Conservation (phyloP, 495 filamentous ascomycete genomes). For the Talaromyces proteolyticus region DNA sequence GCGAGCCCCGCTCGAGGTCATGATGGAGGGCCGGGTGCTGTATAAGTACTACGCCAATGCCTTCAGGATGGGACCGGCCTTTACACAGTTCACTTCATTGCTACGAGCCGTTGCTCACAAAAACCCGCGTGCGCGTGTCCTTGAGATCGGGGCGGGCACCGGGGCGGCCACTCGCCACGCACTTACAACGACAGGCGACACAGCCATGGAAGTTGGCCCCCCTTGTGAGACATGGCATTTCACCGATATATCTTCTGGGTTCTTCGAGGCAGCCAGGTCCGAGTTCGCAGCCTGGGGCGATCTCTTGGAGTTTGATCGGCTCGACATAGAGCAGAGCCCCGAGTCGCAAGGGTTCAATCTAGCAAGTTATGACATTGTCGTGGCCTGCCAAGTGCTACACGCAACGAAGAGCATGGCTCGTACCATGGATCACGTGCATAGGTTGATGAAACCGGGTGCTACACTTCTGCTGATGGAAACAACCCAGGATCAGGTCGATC, state of each 20-base stretch:
- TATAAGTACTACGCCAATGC: background rate
- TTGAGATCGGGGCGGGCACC: conserved; percentile 5
- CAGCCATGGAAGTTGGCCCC: no score
- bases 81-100: background rate
- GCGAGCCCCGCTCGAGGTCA: no score
- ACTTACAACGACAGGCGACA: no score
- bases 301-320: conserved; percentile 33
- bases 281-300: conserved; percentile 19
- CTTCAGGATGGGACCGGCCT: background rate
- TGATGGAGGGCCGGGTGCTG: background rate
- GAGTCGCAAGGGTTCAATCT: conserved; percentile 33
- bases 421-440: background rate
- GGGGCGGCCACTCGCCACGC: conserved; percentile 35
- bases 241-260: conserved; percentile 46
- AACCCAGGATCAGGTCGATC: conserved; percentile 1
- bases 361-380: conserved; percentile 41
- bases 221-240: no score
- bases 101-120: conserved; percentile 5
- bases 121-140: conserved; percentile 1
- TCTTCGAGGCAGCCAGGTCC: conserved; percentile 38
- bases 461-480: background rate
- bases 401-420: conserved; percentile 22
- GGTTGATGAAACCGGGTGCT: background rate
- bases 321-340: conserved; percentile 33
- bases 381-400: conserved; percentile 40